Conservation (phyloP, 2,329 filamentous ascomycete species). For the Corinectria fuckeliana region DNA sequence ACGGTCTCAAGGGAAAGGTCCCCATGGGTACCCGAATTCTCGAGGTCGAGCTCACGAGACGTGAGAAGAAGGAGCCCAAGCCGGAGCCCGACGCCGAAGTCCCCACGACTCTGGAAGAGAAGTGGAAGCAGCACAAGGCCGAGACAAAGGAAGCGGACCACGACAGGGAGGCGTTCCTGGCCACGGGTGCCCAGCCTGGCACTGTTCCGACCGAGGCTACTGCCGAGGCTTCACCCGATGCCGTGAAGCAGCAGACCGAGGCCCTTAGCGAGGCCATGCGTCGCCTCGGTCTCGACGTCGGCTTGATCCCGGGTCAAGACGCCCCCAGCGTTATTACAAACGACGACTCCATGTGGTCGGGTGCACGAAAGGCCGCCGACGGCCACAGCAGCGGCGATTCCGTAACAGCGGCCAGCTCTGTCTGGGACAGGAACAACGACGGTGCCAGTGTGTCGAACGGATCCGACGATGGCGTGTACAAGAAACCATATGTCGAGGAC, state of each 20-base stretch:
- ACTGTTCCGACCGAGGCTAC: constrained; percentile 23
- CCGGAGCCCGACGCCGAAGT: constrained; percentile 26
- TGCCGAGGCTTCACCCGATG: constrained; percentile 20
- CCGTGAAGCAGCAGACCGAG: constrained; percentile 23
- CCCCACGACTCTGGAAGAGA: constrained; percentile 37
- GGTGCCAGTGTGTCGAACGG: constrained; percentile 19
- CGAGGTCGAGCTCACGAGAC: constrained; percentile 60
- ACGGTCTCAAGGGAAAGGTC: constrained; percentile 53
- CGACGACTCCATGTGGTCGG: constrained; percentile 36
- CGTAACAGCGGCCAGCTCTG: constrained; percentile 32
- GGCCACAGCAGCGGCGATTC: constrained; percentile 27
- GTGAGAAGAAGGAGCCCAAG: constrained; percentile 50
- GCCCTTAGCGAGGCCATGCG: constrained; percentile 31
- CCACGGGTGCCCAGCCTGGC: constrained; percentile 25
- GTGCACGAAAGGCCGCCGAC: constrained; percentile 26
- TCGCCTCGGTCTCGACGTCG: constrained; percentile 21
- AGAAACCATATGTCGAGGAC: constrained; percentile 36
- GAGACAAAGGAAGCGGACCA: constrained; percentile 30
- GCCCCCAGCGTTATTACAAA: constrained; percentile 28
- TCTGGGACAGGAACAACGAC: constrained; percentile 26
- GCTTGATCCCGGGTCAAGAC: background rate
- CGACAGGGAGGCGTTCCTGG: constrained; percentile 30
- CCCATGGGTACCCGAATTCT: constrained; percentile 56
- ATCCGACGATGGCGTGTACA: constrained; percentile 30
- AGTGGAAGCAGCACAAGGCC: constrained; percentile 40